Evolutionary conservation across 768 basidiomycete species (phyloP).

Genomic region (Xerocomus spinulosus): DNA sequence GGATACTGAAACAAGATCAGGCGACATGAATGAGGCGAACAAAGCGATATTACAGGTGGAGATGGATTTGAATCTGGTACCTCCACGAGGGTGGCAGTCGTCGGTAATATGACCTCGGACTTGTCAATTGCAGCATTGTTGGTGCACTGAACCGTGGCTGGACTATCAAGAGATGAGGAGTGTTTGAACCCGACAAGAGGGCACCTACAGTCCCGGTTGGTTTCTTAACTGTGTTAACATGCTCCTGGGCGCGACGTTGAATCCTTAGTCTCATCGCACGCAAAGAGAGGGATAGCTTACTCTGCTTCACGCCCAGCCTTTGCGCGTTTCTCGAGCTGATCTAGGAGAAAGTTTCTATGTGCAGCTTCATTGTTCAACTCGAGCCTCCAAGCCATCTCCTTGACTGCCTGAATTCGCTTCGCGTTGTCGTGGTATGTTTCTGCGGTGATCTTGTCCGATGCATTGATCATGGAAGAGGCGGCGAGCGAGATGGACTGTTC

Average conservation of each 20-base stretch:
- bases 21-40: conserved; percentile 1
- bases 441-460: conserved; percentile 14
- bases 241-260: conserved; percentile 12
- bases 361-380: conserved; percentile 42
- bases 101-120: conserved; percentile 26
- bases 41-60: conserved; percentile 11
- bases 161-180: conserved; percentile 10
- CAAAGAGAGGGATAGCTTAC: conserved; percentile 25
- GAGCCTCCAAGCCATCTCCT: conserved; percentile 25
- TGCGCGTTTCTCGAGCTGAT: conserved; percentile 34
- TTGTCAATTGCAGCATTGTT: conserved; percentile 5
- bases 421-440: conserved; percentile 24
- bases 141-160: conserved; percentile 13
- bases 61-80: conserved; percentile 18
- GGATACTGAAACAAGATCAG: too few species aligned
- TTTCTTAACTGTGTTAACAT: conserved; percentile 19
- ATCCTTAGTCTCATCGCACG: not conserved
- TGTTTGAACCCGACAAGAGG: not conserved
- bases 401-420: conserved; percentile 26
- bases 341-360: conserved; percentile 31
- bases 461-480: conserved; percentile 25
- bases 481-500: conserved; percentile 14
- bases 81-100: conserved; percentile 35
- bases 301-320: conserved; percentile 44
- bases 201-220: conserved; percentile 12